Evolutionary conservation across 108 stramenopile genomes (phyloP), one percentile per base, ranked within the genome.

Genomic region (Licmophora abbreviata): DNA sequence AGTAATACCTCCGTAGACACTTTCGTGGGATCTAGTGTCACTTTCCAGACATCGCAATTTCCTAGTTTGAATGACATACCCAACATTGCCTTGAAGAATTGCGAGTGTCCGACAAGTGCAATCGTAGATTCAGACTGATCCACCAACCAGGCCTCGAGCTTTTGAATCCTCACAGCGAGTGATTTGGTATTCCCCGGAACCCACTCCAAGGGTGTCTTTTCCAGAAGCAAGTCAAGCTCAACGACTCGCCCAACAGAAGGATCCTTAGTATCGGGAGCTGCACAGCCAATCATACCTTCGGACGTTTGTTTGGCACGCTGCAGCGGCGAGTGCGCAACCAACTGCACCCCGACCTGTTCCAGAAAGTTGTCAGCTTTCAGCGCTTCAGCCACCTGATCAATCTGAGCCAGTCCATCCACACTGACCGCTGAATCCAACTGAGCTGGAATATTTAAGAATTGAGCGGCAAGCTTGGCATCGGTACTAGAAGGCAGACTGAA

Each of bases 21-120:
- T n/a, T n/a, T n/a, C n/a, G n/a, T n/a, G n/a, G n/a, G n/a, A n/a
- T n/a, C n/a, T n/a, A n/a, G n/a, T n/a, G n/a, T n/a, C n/a, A 74
- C 67, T 48, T 72, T 34, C 84, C 84, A 85, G 1, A 85, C 84
- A 60, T 85, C 79, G 45, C 84, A 85, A 44, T 85, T 85, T 18
- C 51, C 55, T 44, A 85, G 81, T 54, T 85, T 85, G 40, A 71
- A 75, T 18, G 65, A 53, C 25, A 81, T 44, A n/a, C 69, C 65
- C 24, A 85, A 65, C 76, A 85, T 74, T 9, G 56, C 33, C 51
- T 75, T 76, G 63, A 85, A 85, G 51, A 68, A 81, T 36, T 79
- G 76, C 3, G 70, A 73, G 49, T 85, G 84, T 22, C 84, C 84
- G 0, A 85, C 84, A 36, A 81, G 47, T 1, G 66, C 74, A 47